Percentiles rank a stretch among this genome's conserved stretches.
phyloP scores from a whole-genome alignment of 2,329 filamentous ascomycete species.

The Keithomyces neogunnii region DNA sequence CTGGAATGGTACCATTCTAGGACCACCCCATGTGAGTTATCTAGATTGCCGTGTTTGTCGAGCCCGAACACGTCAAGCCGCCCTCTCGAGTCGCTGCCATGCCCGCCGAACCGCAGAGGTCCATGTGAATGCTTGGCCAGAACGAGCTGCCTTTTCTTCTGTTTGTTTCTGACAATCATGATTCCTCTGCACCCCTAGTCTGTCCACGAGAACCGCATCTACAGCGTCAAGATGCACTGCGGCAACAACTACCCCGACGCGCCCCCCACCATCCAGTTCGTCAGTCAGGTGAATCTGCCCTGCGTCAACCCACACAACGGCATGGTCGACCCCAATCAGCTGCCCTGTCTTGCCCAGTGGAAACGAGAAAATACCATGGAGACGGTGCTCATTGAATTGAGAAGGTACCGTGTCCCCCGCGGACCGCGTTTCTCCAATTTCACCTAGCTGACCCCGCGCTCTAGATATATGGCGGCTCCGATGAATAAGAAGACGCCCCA shows the following conservation, averaged over 20 bases:
- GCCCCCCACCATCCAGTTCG: slow-evolving; percentile 84
- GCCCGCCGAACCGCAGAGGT: too few relatives aligned
- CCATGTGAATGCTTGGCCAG: too few relatives aligned
- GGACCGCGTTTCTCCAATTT: background rate
- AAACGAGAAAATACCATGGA: slow-evolving; percentile 93
- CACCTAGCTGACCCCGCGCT: background rate
- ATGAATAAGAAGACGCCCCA: slow-evolving; percentile 93
- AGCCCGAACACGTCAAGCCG: too few relatives aligned
- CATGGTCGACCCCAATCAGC: slow-evolving; percentile 72
- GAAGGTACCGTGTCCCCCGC: slow-evolving; percentile 46
- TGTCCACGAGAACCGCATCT: slow-evolving; percentile 97
- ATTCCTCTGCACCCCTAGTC: slow-evolving; percentile 44
- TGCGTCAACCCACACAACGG: slow-evolving; percentile 79
- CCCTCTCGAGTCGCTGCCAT: too few relatives aligned
- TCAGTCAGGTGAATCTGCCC: slow-evolving; percentile 92
- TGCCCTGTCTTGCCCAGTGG: slow-evolving; percentile 84
- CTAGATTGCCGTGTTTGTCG: slow-evolving; percentile 13
- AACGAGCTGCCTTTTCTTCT: background rate
- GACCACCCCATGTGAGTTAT: slow-evolving; percentile 71
- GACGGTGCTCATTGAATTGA: slow-evolving; percentile 78
- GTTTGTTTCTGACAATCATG: slow-evolving; percentile 5
- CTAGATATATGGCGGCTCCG: slow-evolving; percentile 84
- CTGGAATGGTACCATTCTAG: slow-evolving; percentile 97
- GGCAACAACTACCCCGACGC: slow-evolving; percentile 80
- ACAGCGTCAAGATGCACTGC: slow-evolving; percentile 95